Evolutionary conservation across 1,284 basidiomycete genomes (phyloP).

Genomic region (Vanrija pseudolonga): DNA sequence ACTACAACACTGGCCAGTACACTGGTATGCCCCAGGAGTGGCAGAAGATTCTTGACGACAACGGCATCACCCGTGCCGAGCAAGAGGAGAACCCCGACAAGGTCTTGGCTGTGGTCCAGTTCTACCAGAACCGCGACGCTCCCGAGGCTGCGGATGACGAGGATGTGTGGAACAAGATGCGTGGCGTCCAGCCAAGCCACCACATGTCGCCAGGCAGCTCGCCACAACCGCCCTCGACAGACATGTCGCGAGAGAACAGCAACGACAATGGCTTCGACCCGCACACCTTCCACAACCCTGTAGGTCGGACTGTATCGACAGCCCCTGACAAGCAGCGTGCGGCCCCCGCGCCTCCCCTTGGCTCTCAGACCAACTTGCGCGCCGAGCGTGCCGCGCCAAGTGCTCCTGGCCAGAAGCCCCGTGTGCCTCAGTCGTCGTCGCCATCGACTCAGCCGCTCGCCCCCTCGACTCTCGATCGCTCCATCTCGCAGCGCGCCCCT

Average conservation of each 20-base stretch:
- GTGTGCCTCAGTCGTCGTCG: slow-evolving; percentile 8
- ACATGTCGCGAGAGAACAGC: slow-evolving; percentile 45
- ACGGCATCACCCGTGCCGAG: slow-evolving; percentile 88
- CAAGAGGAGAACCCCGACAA: slow-evolving; percentile 98
- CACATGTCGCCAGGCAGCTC: slow-evolving; percentile 15
- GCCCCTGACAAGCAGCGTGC: slow-evolving; percentile 7
- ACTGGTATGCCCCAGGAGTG: slow-evolving; percentile 97
- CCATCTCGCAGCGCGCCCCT: slow-evolving; percentile 36
- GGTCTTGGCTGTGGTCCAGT: slow-evolving; percentile 97
- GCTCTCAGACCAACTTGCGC: neutral
- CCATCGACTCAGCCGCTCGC: neutral
- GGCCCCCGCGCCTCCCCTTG: neutral
- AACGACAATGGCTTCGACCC: slow-evolving; percentile 20
- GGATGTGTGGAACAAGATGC: slow-evolving; percentile 70
- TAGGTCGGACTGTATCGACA: no score
- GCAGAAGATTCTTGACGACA: slow-evolving; percentile 95
- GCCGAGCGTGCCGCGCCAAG: no score
- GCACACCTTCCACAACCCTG: slow-evolving; percentile 1
- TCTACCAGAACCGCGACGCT: slow-evolving; percentile 55
- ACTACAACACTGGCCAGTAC: slow-evolving; percentile 97
- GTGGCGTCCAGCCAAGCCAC: slow-evolving; percentile 37
- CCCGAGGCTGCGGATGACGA: slow-evolving; percentile 49
- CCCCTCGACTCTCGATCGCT: slow-evolving; percentile 9
- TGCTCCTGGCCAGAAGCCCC: no score
- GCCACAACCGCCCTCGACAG: slow-evolving; percentile 19